Evolutionary conservation across 139 green algal genomes (phyloP), one percentile per base, ranked within the genome.

Genomic region (Chloropicon primus): DNA sequence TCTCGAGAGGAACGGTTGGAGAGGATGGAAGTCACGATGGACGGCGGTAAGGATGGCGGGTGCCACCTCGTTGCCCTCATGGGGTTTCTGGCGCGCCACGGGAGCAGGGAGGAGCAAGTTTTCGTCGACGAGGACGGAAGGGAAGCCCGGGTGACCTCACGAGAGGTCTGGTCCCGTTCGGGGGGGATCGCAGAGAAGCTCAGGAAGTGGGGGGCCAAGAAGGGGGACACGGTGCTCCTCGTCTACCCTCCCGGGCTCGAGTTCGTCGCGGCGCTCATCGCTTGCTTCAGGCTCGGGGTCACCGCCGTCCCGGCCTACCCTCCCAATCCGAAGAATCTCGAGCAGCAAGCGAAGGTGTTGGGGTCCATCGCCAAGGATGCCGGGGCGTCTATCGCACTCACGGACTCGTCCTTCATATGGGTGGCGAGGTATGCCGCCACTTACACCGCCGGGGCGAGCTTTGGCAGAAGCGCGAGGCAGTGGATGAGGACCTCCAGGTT

Each of bases 231-330:
- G 5, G 83, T 82, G n/a, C 21, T 87, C 25, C 82, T 87, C 24
- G 25, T 86, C 3, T 87, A 84, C 62, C 74, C 75, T 23, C 83
- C 83, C 22, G 83, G 81, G 0, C 72, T 83, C 22, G 83, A 87
- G 22, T 87, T 85, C 71, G 53, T 87, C 27, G 72, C 77, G 5
- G 78, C 79, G 21, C 82, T 87, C 27, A 27, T 87, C 5, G 81
- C 72, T 3, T 75, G 25, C 1, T 10, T 85, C 2, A 23, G 22
- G 24, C 2, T 29, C 26, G 80, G 82, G 2, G 80, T 83, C 0
- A 54, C 83, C 1, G 72, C 82, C 0, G 81, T 84, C 62, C 81
- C 82, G 3, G 78, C 75, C 25, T 87, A 87, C 62, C 81, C 83
- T 2, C 81, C 82, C 53, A 84, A 86, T 27, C 83, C 83, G 0